Conservation (phyloP, 2,329 filamentous ascomycete genomes). For the Epicoccum sorghinum region DNA sequence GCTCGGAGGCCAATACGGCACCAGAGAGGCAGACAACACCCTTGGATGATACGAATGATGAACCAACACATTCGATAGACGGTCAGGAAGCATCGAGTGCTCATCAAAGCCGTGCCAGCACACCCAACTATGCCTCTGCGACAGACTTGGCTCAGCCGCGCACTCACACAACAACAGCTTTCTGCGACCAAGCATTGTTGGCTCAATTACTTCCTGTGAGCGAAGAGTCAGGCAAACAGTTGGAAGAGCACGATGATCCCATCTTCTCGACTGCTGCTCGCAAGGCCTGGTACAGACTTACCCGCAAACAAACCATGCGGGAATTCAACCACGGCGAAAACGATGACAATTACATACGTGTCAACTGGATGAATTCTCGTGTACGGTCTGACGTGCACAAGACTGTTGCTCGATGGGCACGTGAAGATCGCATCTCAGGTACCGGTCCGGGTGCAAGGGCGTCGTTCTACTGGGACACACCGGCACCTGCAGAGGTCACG, state of each 20-base stretch:
- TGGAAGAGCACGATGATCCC: slow-evolving; percentile 36
- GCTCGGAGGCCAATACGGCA: too few relatives aligned
- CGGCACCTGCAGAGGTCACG: slow-evolving; percentile 27
- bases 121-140: background rate
- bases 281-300: slow-evolving; percentile 50
- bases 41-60: background rate
- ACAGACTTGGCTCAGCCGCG: background rate
- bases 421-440: slow-evolving; percentile 47
- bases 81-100: background rate
- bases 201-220: slow-evolving; percentile 34
- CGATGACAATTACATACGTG: slow-evolving; percentile 46
- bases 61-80: background rate
- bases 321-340: slow-evolving; percentile 45
- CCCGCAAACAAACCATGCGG: slow-evolving; percentile 46
- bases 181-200: slow-evolving; percentile 30
- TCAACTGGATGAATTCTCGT: slow-evolving; percentile 45
- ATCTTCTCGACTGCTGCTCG: slow-evolving; percentile 43
- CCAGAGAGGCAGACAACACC: too few relatives aligned
- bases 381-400: slow-evolving; percentile 44
- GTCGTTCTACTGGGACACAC: slow-evolving; percentile 48
- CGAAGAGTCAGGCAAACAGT: slow-evolving; percentile 8
- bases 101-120: too few relatives aligned
- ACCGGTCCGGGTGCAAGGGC: slow-evolving; percentile 42
- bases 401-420: slow-evolving; percentile 44
- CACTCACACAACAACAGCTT: background rate